These are phyloP conservation scores for Staphylotrichum longicolle DNA, from an alignment of 495 filamentous ascomycete genomes.

Conservation along the genomic window DNA sequence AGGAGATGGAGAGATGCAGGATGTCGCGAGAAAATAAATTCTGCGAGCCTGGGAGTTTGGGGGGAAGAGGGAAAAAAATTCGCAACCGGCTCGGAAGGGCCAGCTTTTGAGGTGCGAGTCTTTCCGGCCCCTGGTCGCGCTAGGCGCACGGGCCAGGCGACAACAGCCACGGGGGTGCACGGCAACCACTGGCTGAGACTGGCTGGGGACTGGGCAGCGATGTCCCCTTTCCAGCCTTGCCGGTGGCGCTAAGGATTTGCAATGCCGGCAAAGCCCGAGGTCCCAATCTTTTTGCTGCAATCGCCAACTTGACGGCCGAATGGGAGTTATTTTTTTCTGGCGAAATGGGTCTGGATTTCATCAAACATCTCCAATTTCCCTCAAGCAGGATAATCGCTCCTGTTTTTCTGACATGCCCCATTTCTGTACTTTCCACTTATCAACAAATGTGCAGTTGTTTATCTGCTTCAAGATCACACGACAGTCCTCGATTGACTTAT, in stretches of 20 bases:
- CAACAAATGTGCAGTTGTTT: neutral
- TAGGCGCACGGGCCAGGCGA: slow-evolving; percentile 30
- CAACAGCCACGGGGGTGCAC: slow-evolving; percentile 20
- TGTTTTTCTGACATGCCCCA: too few relatives aligned
- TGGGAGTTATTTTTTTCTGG: slow-evolving; percentile 4
- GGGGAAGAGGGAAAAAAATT: slow-evolving; percentile 37
- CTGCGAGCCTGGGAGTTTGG: slow-evolving; percentile 37
- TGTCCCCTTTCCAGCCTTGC: slow-evolving; percentile 19
- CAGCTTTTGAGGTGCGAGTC: slow-evolving; percentile 41
- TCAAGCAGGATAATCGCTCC: neutral
- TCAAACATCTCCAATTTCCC: slow-evolving; percentile 1
- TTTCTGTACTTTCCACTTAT: too few relatives aligned
- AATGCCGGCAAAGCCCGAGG: slow-evolving; percentile 40
- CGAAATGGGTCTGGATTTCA: slow-evolving; percentile 4
- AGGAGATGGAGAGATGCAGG: slow-evolving; percentile 35
- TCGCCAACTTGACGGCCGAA: slow-evolving; percentile 14
- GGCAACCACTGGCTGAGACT: slow-evolving; percentile 21
- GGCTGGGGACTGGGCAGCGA: slow-evolving; percentile 4
- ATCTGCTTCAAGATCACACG: too few relatives aligned
- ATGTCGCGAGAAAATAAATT: slow-evolving; percentile 46
- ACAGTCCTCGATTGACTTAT: slow-evolving; percentile 8
- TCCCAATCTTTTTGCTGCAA: slow-evolving; percentile 23
- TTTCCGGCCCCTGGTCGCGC: slow-evolving; percentile 37
- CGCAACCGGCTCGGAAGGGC: slow-evolving; percentile 29
- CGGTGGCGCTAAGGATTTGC: slow-evolving; percentile 25